These are phyloP conservation scores for Leishmania guyanensis DNA, from an alignment of 208 protist species.

Conservation along the genomic window DNA sequence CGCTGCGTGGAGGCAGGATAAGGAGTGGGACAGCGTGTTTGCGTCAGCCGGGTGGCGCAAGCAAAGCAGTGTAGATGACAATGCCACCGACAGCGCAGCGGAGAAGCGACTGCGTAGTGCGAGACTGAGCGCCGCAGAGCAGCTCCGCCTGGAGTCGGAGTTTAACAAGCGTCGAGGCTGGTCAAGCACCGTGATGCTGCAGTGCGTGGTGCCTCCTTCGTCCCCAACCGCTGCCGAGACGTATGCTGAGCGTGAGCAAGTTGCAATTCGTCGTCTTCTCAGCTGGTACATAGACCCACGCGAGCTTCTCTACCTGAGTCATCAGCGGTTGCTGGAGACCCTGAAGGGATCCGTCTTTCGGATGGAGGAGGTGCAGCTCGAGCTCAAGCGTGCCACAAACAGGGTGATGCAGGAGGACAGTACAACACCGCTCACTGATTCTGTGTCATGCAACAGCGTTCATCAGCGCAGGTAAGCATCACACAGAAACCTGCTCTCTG, in stretches of 20 bases:
- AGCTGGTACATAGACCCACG: constrained; percentile 86
- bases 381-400: constrained; percentile 43
- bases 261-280: constrained; percentile 34
- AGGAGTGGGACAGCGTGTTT: constrained; percentile 33
- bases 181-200: no score
- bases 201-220: background rate
- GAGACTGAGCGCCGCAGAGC: constrained; percentile 15
- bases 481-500: background rate
- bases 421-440: background rate
- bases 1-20: constrained; percentile 44
- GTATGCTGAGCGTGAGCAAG: constrained; percentile 14
- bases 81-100: no score
- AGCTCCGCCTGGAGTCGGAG: constrained; percentile 16
- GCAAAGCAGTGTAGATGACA: no score
- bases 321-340: constrained; percentile 63
- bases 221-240: background rate
- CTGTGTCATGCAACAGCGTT: background rate
- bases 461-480: background rate
- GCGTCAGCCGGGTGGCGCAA: background rate
- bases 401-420: constrained; percentile 1
- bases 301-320: constrained; percentile 73
- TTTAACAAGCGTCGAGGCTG: constrained; percentile 10
- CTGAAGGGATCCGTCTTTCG: constrained; percentile 65
- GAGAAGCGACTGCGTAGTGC: constrained; percentile 1
- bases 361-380: constrained; percentile 64